Evolutionary conservation across 2,329 filamentous ascomycete species (phyloP).

Genomic region (Fusarium tanahbumbuense): DNA sequence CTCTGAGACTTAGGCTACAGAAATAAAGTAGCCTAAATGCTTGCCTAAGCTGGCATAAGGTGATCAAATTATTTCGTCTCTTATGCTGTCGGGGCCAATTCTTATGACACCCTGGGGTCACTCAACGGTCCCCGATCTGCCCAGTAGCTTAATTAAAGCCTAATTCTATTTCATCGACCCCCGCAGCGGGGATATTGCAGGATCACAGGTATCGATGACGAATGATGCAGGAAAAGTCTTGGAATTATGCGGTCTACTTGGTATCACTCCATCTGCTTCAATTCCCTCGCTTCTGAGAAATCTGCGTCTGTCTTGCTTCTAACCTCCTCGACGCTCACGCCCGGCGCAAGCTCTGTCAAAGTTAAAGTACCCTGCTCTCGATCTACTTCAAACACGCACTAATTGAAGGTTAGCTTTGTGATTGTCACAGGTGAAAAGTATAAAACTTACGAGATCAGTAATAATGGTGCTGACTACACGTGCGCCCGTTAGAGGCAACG

Average conservation of each 20-base stretch:
- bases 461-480: slow-evolving; percentile 78
- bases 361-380: slow-evolving; percentile 70
- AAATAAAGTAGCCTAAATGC: no score
- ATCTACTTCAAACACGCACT: slow-evolving; percentile 79
- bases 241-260: slow-evolving; percentile 9
- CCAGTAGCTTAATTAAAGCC: slow-evolving; percentile 28
- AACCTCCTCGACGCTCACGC: slow-evolving; percentile 75
- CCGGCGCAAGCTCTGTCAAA: slow-evolving; percentile 77
- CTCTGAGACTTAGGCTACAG: no score
- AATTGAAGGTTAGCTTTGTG: slow-evolving; percentile 17
- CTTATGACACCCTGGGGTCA: background rate
- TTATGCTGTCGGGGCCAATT: no score
- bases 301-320: slow-evolving; percentile 75
- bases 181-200: slow-evolving; percentile 2
- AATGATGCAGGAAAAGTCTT: slow-evolving; percentile 25
- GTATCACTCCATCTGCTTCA: slow-evolving; percentile 60
- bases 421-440: background rate
- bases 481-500: slow-evolving; percentile 73
- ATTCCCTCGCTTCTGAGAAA: slow-evolving; percentile 70
- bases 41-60: no score
- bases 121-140: slow-evolving; percentile 25
- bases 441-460: slow-evolving; percentile 72
- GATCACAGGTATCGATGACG: slow-evolving; percentile 19
- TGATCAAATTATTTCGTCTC: no score
- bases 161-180: slow-evolving; percentile 51